These are phyloP conservation scores for Fusarium albidum DNA, from an alignment of 2,329 filamentous ascomycete genomes.

Conservation along the genomic window DNA sequence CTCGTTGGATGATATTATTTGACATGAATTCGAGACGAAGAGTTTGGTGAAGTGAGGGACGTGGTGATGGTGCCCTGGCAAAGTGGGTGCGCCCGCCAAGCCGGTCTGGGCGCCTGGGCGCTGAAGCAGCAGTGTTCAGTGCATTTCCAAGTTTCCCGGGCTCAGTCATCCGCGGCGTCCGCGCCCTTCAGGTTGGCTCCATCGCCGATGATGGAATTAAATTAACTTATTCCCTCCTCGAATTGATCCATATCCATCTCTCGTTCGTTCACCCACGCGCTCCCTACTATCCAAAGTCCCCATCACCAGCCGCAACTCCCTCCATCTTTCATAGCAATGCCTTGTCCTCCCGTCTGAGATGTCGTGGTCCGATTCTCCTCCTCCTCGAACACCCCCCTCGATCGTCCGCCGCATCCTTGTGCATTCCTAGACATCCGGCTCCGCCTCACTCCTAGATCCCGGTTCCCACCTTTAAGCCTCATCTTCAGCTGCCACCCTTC, in stretches of 20 bases:
- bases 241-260: no score
- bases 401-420: constrained; percentile 23
- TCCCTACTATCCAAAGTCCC: no score
- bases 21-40: no score
- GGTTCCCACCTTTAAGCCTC: constrained; percentile 13
- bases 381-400: constrained; percentile 17
- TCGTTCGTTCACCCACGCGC: constrained; percentile 1
- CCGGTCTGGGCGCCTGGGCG: no score
- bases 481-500: not conserved
- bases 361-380: constrained; percentile 16
- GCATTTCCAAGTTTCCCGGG: no score
- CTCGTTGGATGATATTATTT: no score
- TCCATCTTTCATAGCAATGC: constrained; percentile 30
- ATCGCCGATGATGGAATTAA: constrained; percentile 1
- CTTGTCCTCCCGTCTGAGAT: constrained; percentile 26
- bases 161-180: not conserved
- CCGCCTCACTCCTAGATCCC: constrained; percentile 13
- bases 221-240: constrained; percentile 1
- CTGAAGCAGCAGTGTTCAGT: no score
- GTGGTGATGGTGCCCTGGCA: no score
- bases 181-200: not conserved
- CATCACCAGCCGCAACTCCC: no score
- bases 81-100: no score
- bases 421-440: constrained; percentile 23
- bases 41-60: no score